Evolutionary conservation across 2,329 filamentous ascomycete species (phyloP), one percentile per base, ranked within the genome.

Genomic region (Lecanicillium sp.): DNA sequence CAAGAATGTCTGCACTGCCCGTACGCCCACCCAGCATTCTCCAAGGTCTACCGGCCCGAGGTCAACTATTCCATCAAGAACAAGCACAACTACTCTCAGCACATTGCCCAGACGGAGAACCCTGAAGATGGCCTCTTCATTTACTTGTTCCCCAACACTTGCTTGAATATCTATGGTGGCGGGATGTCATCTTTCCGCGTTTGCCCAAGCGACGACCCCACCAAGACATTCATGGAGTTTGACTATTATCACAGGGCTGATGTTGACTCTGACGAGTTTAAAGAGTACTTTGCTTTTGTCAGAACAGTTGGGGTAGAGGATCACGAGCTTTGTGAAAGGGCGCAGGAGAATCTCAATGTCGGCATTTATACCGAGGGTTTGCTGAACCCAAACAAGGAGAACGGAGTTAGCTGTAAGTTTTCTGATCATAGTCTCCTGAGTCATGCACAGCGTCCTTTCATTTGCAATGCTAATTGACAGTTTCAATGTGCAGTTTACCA

Each of bases 1-100:
- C 71, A 76, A 51, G 73, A 77, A 53, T 77, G 73, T 44, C 61
- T 77, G 15, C 72, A 76, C 50, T 76, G 72, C 55, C 67, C 72
- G 48, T 77, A 76, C 52, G 75, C 73, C 0, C 73, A 77, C 43
- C 72, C 71, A 0, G 68, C 68, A 5, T 77, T 77, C 53, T 68
- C 66, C 15, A 59, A 72, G 41, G 67, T 63, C 44, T 77, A 77
- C 40, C 70, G 71, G 5, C 70, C 72, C 3, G 7, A 25, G 22
- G 71, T 69, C 1, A 72, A 69, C 50, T 77, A 77, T 52, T 61
- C 62, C 13, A 71, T 77, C 4, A 61, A 66, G 42, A 75, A 75
- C 50, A 65, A 72, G 46, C 56, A 58, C 30, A 76, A 75, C 44
- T 77, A 74, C 52, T 72, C 66, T 2, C 70, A 72, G 47, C 73